Conservation (phyloP, 73 alveolate genomes). For the Breviolum minutum region DNA sequence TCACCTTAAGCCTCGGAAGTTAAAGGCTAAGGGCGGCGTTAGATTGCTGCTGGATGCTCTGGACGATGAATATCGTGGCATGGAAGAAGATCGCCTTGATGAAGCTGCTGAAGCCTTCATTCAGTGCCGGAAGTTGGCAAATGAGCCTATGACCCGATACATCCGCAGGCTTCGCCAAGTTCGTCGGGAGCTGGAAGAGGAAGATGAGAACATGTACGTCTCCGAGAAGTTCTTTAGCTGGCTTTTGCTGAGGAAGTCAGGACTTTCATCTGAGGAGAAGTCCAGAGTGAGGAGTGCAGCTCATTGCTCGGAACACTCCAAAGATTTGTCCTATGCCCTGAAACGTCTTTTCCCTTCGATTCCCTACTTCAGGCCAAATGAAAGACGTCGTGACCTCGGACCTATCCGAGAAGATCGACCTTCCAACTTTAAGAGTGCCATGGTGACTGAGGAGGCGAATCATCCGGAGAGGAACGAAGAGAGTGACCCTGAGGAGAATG, state of each 20-base stretch:
- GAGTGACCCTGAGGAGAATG: too few species aligned
- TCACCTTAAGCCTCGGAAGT: neutral
- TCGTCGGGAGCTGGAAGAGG: slow-evolving; percentile 10
- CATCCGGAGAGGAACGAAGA: too few species aligned
- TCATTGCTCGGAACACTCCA: neutral
- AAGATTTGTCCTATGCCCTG: neutral
- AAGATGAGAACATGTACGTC: neutral
- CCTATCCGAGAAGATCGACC: too few species aligned
- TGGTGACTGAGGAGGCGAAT: too few species aligned
- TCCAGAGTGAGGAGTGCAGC: neutral
- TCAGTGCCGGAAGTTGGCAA: neutral
- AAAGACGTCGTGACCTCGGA: neutral
- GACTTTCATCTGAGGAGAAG: neutral
- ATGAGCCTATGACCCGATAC: slow-evolving; percentile 2
- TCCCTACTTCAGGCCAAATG: too few species aligned
- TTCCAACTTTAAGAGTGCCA: too few species aligned
- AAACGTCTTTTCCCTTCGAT: neutral
- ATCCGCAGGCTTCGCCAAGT: neutral
- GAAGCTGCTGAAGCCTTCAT: neutral
- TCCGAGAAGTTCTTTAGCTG: neutral
- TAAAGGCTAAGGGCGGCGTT: neutral
- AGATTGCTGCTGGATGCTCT: neutral
- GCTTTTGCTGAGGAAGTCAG: neutral
- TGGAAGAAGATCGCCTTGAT: slow-evolving; percentile 11
- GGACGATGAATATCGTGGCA: slow-evolving; percentile 11